Base-by-base conservation (phyloP, 306 rosid species). In the Gastrolobium bilobum region DNA sequence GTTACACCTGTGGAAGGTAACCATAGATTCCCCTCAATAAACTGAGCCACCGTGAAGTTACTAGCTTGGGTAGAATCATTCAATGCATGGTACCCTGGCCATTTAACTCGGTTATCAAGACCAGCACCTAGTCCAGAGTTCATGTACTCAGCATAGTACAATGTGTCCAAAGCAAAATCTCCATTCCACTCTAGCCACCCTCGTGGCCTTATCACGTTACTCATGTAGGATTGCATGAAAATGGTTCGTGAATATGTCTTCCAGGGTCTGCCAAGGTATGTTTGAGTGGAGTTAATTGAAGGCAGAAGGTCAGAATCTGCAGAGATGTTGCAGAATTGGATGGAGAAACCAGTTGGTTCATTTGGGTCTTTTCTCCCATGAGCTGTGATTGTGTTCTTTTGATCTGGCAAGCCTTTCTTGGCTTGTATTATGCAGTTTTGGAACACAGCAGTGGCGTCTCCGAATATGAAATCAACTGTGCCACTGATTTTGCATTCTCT, bases 181-280 rank as follows among this genome's bases (percentile, higher is more conserved):
- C 77, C 96, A 14, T 86, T 84, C 99, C 98, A 92, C 81, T 87
- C 98, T 1, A 95, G 84, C 99, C 99, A 95, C 65, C 99, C 99
- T 72, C 84, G 79, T 7, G 94, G 87, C 71, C 83, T 83, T 46
- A 93, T 58, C 56, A 58, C 84, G 1, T 73, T 42, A 69, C 91
- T 85, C 47, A 93, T 76, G 75, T 73, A 85, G 0, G 91, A 80
- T 39, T 95, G 89, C 94, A 95, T 84, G 67, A 88, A 59, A 10
- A 91, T 15, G 4, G 99, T 90, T 60, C 99, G 53, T 0, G 99
- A 95, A 65, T 68, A 93, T n/a, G 33, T 35, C 88, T 88, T 93
- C 99, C 98, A 95, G 0, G 98, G 99, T 47, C 99, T 83, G 0
- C 99, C 99, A 0, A 95, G 91, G 82, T 86, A 95, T 0, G 96